phyloP scores from a whole-genome alignment of 805 yeast species.

The Teunomyces panamensis region DNA sequence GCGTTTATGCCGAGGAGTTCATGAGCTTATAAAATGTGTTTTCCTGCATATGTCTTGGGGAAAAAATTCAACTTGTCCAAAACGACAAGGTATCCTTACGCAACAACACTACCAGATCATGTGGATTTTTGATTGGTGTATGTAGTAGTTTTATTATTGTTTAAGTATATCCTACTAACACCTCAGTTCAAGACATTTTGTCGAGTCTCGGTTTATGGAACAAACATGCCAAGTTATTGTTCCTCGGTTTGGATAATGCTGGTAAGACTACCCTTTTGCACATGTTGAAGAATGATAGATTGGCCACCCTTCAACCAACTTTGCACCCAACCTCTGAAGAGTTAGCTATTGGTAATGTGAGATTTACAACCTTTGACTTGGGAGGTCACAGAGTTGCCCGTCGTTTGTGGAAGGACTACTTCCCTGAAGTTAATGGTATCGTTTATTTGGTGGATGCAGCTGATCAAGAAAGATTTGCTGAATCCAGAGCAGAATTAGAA shows the following conservation, averaged over 20 bases:
- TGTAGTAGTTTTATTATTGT: conserved; percentile 12
- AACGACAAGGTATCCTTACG: conserved; percentile 4
- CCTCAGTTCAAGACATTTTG: conserved; percentile 42
- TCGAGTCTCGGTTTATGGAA: conserved; percentile 48
- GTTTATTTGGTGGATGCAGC: conserved; percentile 97
- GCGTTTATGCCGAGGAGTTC: too few relatives aligned
- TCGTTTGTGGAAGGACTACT: conserved; percentile 98
- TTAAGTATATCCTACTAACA: conserved; percentile 16
- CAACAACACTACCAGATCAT: conserved; percentile 11
- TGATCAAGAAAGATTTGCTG: conserved; percentile 91
- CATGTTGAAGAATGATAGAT: conserved; percentile 79
- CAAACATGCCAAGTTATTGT: conserved; percentile 46
- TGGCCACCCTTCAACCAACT: conserved; percentile 97
- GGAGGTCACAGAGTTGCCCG: conserved; percentile 99
- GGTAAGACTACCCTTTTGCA: conserved; percentile 47
- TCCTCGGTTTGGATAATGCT: conserved; percentile 47
- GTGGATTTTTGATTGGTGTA: conserved; percentile 42
- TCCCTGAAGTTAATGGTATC: conserved; percentile 98
- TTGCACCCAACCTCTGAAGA: conserved; percentile 99
- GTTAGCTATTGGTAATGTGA: conserved; percentile 91
- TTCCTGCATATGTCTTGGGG: background rate
- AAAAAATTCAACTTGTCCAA: background rate
- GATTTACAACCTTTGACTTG: conserved; percentile 95
- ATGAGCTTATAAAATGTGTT: too few relatives aligned
- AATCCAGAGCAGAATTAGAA: conserved; percentile 92